Conservation (phyloP, 192 early-diverging fungal species). For the Mortierella claussenii region DNA sequence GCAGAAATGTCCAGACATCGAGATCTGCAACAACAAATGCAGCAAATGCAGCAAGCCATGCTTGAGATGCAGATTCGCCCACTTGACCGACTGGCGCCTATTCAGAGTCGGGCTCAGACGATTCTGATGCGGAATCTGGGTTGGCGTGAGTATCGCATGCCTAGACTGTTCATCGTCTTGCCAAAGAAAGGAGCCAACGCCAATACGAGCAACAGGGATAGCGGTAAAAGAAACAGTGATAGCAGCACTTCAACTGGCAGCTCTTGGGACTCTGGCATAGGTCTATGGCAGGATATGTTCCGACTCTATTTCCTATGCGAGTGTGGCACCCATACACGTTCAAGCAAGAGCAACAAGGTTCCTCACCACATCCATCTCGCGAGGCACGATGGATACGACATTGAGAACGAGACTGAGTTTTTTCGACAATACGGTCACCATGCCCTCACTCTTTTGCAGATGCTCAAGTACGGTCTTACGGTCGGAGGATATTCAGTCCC, state of each 20-base stretch:
- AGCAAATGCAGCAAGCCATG: constrained; percentile 6
- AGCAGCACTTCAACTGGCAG: not conserved
- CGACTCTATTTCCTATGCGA: constrained; percentile 35
- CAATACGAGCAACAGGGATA: not conserved
- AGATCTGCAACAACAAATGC: constrained; percentile 4
- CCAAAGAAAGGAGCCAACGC: not conserved
- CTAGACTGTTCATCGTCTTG: constrained; percentile 22
- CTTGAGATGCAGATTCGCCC: constrained; percentile 12
- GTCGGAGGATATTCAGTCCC: constrained; percentile 16
- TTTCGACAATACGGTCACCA: constrained; percentile 19
- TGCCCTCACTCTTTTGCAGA: constrained; percentile 19
- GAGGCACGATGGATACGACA: constrained; percentile 21
- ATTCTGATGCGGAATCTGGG: constrained; percentile 14
- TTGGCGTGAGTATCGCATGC: constrained; percentile 12
- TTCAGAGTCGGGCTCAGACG: constrained; percentile 14
- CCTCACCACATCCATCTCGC: constrained; percentile 31
- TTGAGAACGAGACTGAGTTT: constrained; percentile 21
- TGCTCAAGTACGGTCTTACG: constrained; percentile 25
- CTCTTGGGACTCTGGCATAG: not conserved
- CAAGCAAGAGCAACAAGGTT: constrained; percentile 2
- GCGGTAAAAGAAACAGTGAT: not conserved
- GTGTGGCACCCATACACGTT: constrained; percentile 23
- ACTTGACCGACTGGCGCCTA: constrained; percentile 4
- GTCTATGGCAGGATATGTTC: too few relatives aligned
- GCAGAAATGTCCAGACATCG: constrained; percentile 10